Percentiles rank a stretch among this genome's conserved stretches.
Evolutionary conservation across 2,329 filamentous ascomycete genomes (phyloP).

Genomic region (Beauveria asiatica): DNA sequence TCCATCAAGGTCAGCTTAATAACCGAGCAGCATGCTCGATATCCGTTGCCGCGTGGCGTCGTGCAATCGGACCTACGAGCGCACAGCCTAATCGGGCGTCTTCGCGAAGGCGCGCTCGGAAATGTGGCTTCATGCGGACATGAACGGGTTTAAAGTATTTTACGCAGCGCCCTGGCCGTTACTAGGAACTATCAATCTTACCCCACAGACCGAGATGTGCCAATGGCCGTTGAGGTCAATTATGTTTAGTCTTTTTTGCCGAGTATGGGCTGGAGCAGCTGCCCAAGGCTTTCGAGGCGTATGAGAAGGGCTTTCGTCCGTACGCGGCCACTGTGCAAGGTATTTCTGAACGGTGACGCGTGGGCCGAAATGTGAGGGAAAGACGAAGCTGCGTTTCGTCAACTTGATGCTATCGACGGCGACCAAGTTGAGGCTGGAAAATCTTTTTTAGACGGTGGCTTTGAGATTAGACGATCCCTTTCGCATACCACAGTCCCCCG

Average conservation of each 20-base stretch:
- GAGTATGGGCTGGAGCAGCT: conserved; percentile 7
- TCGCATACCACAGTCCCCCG: neutral
- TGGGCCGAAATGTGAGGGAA: neutral
- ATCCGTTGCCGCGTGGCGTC: neutral
- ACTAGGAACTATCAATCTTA: neutral
- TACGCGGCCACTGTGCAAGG: conserved; percentile 3
- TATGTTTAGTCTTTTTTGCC: conserved; percentile 15
- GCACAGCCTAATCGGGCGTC: neutral
- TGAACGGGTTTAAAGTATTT: neutral
- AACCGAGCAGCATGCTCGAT: neutral
- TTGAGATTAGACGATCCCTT: neutral
- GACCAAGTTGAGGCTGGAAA: neutral
- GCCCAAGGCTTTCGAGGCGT: conserved; percentile 9
- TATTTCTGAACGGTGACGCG: neutral
- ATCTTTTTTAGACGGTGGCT: neutral
- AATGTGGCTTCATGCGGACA: neutral
- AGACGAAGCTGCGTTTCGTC: neutral
- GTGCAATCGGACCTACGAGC: neutral
- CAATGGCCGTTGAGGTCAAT: neutral
- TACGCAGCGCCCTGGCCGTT: neutral
- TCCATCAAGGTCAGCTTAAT: neutral
- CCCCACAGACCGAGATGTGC: neutral
- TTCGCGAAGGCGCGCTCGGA: neutral
- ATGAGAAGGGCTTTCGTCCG: conserved; percentile 10
- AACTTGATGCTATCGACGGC: neutral